Conservation (phyloP, 2,329 filamentous ascomycete genomes). For the Pleochaeta shiraiana region DNA sequence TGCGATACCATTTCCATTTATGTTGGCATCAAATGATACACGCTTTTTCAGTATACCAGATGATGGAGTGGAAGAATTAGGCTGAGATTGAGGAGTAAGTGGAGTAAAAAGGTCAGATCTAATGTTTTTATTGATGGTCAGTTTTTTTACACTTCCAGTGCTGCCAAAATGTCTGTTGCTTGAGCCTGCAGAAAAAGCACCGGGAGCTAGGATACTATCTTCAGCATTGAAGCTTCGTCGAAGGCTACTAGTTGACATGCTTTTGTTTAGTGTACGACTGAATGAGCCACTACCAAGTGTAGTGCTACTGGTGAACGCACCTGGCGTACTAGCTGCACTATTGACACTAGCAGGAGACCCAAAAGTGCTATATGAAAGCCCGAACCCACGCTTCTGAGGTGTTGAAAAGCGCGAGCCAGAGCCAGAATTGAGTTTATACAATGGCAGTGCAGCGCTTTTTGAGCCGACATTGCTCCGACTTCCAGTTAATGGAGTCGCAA, state of each 20-base stretch:
- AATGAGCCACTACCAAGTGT: constrained; percentile 38
- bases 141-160: constrained; percentile 59
- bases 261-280: constrained; percentile 53
- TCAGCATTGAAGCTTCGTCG: constrained; percentile 63
- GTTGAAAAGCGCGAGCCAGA: constrained; percentile 63
- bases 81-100: constrained; percentile 25
- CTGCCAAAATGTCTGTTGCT: constrained; percentile 42
- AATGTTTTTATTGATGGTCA: constrained; percentile 79
- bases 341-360: constrained; percentile 56
- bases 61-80: constrained; percentile 20
- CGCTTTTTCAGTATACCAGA: constrained; percentile 44
- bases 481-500: constrained; percentile 72
- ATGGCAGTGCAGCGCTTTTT: constrained; percentile 58
- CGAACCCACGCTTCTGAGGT: constrained; percentile 69
- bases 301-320: constrained; percentile 43
- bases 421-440: constrained; percentile 69
- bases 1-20: constrained; percentile 23
- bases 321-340: constrained; percentile 45
- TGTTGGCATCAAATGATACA: constrained; percentile 72
- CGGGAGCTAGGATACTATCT: constrained; percentile 68
- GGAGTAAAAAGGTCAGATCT: constrained; percentile 48
- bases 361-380: constrained; percentile 84
- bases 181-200: constrained; percentile 54
- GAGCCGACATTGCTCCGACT: constrained; percentile 27
- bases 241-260: constrained; percentile 69